Conservation (phyloP, 169 alveolate species). For the Cryptosporidium andersoni region DNA sequence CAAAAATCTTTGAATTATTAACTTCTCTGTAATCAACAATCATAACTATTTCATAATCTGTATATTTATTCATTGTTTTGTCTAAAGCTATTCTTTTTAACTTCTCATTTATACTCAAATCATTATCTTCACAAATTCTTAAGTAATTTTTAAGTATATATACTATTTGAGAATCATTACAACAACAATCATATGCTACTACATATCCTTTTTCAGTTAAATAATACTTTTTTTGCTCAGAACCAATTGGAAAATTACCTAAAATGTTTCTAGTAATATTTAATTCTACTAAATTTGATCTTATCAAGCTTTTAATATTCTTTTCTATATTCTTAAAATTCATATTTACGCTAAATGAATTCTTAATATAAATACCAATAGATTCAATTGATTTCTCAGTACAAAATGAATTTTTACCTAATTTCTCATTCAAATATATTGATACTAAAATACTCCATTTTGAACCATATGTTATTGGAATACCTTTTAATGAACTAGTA, state of each 20-base stretch:
- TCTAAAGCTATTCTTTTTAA: background rate
- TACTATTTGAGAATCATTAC: background rate
- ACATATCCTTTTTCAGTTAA: slow-evolving; percentile 27
- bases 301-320: slow-evolving; percentile 15
- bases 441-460: slow-evolving; percentile 39
- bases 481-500: background rate
- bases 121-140: background rate
- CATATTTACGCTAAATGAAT: slow-evolving; percentile 6
- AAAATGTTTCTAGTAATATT: background rate
- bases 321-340: slow-evolving; percentile 31
- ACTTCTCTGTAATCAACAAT: slow-evolving; percentile 65
- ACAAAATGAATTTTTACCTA: background rate
- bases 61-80: slow-evolving; percentile 1
- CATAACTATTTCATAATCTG: slow-evolving; percentile 62
- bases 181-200: slow-evolving; percentile 11
- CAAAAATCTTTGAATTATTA: background rate
- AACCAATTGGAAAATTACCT: slow-evolving; percentile 31
- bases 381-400: slow-evolving; percentile 3
- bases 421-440: slow-evolving; percentile 5
- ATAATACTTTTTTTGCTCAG: slow-evolving; percentile 20
- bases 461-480: slow-evolving; percentile 43
- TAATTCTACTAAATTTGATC: background rate
- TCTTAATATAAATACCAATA: slow-evolving; percentile 9
- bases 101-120: background rate
- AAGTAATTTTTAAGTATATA: slow-evolving; percentile 4